Evolutionary conservation across 139 green algal genomes (phyloP), one percentile per base, ranked within the genome.

Genomic region (Mesostigma viride): DNA sequence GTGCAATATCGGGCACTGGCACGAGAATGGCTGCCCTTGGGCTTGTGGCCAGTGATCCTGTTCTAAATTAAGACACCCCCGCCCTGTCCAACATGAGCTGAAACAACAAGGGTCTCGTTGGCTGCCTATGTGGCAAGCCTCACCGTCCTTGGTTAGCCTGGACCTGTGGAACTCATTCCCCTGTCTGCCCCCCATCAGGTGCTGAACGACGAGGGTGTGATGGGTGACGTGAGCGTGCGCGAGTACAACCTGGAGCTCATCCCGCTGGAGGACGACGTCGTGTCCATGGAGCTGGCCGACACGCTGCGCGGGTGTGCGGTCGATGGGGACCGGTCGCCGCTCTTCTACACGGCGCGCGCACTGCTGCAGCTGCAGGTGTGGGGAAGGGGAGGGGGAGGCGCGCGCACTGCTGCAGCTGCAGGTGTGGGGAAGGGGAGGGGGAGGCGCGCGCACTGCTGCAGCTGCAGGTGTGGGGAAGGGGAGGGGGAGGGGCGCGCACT

Each of bases 201-300:
- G 31, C 79, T 96, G 30, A 81, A 96, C 40, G 78, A 90, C 45
- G 83, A 85, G 61, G 88, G 83, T 3, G 71, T 95, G 57, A 67
- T 78, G 36, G 86, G 70, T 0, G 87, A 95, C 66, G 62, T 94
- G 3, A 62, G 35, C 1, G 32, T 85, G 35, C 79, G 74, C 22
- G 85, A 91, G 67, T 84, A 83, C 40, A 68, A 79, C 0, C 69
- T 95, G 30, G 79, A 92, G 65, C 78, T 91, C 64, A 83, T 97
- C 28, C 84, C 91, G 0, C 85, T 91, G 31, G 87, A 95, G 45
- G 82, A 90, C 20, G 91, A 96, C 58, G 77, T 97, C 2, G 62
- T 97, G 0, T 88, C 81, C 11, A 72, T 96, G 35, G 91, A 96
- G 72, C 63, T 90, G 40, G 81, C 86, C 1, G 27, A 5, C 88